Evolutionary conservation across 306 rosid species (phyloP), one percentile per base, ranked within the genome.

Genomic region (Mimosa bimucronata): DNA sequence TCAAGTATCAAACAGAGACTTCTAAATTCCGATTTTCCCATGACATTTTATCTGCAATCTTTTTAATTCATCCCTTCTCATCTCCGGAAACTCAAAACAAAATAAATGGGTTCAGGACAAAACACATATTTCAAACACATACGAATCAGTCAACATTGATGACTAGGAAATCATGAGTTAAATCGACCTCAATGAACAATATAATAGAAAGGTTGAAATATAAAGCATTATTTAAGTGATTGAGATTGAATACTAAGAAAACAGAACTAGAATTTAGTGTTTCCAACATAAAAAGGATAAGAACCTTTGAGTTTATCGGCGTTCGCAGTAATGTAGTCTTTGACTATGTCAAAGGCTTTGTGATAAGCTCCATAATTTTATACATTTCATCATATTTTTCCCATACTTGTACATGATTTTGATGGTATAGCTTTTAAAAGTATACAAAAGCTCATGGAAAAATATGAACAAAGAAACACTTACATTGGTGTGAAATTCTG

Each of bases 221-320:
- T 0, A 5, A 48, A 37, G 19, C 73, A 21, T 3, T 38, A n/a
- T 7, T n/a, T 2, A 28, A 45, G 60, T 71, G 31, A 45, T 71
- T 28, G n/a, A 71, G 31, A 45, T 71, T 28, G 12, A 71, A n/a
- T 9, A 30, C 45, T 1, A 19, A 72, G 53, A 55, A n/a, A 55
- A 67, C 52, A 21, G n/a, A 37, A 67, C 52, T 9, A 58, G 19
- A 67, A 2, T 31, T 13, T 40, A 12, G 57, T 60, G 25, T 25
- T 46, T 62, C 29, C 23, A 65, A 53, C 71, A n/a, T n/a, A n/a
- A n/a, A n/a, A 46, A 68, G 76, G 78, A 25, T 53, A 69, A 23
- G 28, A 76, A 94, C 98, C 98, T 85, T 80, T 77, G 53, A 95
- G 87, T 82, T 85, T 85, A 83, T 92, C 91, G 37, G 97, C 94